Base-by-base conservation (phyloP, 2,329 filamentous ascomycete species). In the Shiraia sp. region DNA sequence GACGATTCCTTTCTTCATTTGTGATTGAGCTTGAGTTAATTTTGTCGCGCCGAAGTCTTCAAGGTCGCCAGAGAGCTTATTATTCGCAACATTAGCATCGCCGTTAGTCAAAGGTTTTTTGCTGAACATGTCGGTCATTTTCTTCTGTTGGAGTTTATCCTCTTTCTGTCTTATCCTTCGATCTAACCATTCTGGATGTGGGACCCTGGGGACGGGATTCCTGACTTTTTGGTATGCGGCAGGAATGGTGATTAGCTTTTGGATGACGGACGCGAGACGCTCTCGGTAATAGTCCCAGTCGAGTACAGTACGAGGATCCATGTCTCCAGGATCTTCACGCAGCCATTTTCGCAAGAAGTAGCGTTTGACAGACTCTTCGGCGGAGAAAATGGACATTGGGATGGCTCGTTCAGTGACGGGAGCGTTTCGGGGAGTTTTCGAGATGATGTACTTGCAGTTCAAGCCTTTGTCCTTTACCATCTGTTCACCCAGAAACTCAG, bases 361-460 rank as follows among this genome's bases (percentile, higher is more conserved):
- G 35, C 89, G 82, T 73, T 96, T 97, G 42, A 95, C 86, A 5
- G 82, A 81, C 42, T 91, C 85, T 41, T 97, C 92, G 0, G 93
- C 90, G 0, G 93, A 96, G 70, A 99, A 97, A 48, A 99, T 99
- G 14, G 93, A 90, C 4, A 99, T 90, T 0, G 93, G 93, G 45
- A 99, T 82, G 15, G 93, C 93, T 59, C 93, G 81, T 55, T 99
- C 95, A 0, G 93, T 99, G 47, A 99, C 91, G 2, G 93, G 92
- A 0, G 92, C 89, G 61, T 88, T 88, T 61, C 85, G 88, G 3
- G 93, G 93, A 50, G 81, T 83, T 10, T 90, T 81, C 36, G 91
- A 96, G 62, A 99, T 96, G 67, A 99, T 96, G 70, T 97, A 99
- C 72, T 97, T 97, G 84, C 93, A 99, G 75, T 99, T 99, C 57